Evolutionary conservation across 306 rosid genomes (phyloP), one percentile per base, ranked within the genome.

Genomic region (Arachis stenosperma): DNA sequence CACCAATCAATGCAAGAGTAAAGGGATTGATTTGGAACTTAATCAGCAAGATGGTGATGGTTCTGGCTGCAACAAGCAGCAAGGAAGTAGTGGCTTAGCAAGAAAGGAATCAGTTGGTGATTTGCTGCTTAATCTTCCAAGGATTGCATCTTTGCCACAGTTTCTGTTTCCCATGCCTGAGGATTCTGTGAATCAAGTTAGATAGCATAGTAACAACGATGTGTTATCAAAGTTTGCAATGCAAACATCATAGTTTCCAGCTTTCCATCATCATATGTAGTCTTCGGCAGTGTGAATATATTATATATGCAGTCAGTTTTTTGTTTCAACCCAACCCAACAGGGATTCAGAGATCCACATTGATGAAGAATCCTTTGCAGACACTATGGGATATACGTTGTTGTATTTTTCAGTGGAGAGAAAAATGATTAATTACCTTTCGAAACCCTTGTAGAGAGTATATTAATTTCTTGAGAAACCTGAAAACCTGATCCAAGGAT

Each of bases 51-150:
- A 52, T n/a, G 56, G 58, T 47, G 89, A 81, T 55, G 77, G 30
- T 65, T 69, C 79, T 13, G 82, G 80, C 15, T 15, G 61, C 74
- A 83, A 82, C 74, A 83, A 84, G 76, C 86, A 81, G 76, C 86
- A 81, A 58, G 86, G 80, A 67, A 85, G 14, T 52, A n/a, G 8
- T 66, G 88, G 82, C 36, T 70, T 89, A 54, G 67, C 82, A 0
- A 87, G 92, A 75, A 84, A 84, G 82, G 95, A 91, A 79, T 91
- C 97, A 12, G 75, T 87, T 61, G 90, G 87, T 3, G 95, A 91
- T 3, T 85, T 89, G 39, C 90, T 87, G 9, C 82, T 84, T 4
- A 82, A 84, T 67, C 89, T 91, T 87, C 97, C 95, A 13, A 87
- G 92, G 84, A 87, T 91, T 65, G 90, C 92, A 8, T 89, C 95